These are phyloP conservation scores for Nadsonia starkeyi-henricii DNA, from an alignment of 1,139 yeast genomes.

Conservation along the genomic window DNA sequence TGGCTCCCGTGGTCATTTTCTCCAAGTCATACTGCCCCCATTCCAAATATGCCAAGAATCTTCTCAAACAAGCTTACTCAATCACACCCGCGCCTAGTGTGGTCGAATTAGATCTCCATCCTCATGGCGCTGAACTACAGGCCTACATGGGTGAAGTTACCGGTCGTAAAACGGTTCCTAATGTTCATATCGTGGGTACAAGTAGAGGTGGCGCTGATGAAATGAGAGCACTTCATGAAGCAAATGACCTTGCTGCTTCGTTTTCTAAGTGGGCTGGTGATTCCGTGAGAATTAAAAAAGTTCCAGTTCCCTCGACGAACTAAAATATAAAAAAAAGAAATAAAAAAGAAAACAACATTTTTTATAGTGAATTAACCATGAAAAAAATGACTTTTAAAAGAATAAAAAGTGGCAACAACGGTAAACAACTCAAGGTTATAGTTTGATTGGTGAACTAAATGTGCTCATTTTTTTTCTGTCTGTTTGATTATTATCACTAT, in stretches of 20 bases:
- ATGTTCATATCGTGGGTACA: slow-evolving; percentile 69
- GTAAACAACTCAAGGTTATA: no score
- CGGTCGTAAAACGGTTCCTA: slow-evolving; percentile 90
- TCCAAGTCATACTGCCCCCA: slow-evolving; percentile 47
- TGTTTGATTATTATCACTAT: no score
- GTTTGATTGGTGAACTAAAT: no score
- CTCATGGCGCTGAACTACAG: slow-evolving; percentile 59
- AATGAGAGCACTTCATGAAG: slow-evolving; percentile 44
- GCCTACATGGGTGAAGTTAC: slow-evolving; percentile 60
- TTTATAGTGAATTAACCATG: no score
- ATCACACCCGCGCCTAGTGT: slow-evolving; percentile 59
- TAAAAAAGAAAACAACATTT: no score
- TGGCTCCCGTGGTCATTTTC: slow-evolving; percentile 42
- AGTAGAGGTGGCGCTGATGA: slow-evolving; percentile 93
- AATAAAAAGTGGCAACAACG: no score
- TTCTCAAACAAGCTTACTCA: slow-evolving; percentile 48
- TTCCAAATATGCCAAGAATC: slow-evolving; percentile 53
- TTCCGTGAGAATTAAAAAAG: background rate
- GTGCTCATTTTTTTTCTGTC: no score
- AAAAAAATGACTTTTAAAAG: no score
- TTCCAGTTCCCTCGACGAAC: background rate
- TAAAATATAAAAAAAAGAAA: no score
- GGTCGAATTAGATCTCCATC: slow-evolving; percentile 74
- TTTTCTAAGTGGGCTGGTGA: background rate
- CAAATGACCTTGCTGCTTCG: slow-evolving; percentile 32